Base-by-base conservation (phyloP, 805 yeast genomes). In the Barnettozyma siamensis region DNA sequence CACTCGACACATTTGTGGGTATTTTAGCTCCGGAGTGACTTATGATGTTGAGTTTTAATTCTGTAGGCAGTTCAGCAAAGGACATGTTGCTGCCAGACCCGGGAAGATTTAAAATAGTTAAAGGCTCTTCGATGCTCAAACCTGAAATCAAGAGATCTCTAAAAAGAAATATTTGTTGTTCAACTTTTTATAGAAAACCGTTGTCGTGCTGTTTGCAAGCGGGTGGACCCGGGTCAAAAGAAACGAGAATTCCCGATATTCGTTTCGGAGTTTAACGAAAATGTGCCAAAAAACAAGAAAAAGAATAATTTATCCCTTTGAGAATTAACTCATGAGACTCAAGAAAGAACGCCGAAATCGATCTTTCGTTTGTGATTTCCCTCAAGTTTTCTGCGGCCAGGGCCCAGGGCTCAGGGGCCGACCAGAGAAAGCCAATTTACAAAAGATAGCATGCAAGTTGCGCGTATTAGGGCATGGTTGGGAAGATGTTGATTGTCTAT, bases 41-140 rank as follows among this genome's bases (percentile, higher is more conserved):
- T 4, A 49, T 27, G 12, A 46, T 34, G 12, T 46, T 43, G 7
- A 49, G 37, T 20, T 49, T 36, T 12, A 49, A 8, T 21, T 49
- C 53, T 3, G 37, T 30, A 16, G 53, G 53, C 18, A 49, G 33
- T 3, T 28, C 12, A 1, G 40, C 10, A 28, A 46, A 41, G 26
- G 41, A 17, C 11, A 16, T 36, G 33, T 32, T 39, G 37, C 31
- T 35, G 21, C n/a, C n/a, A n/a, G n/a, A n/a, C n/a, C n/a, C n/a
- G n/a, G n/a, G n/a, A n/a, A n/a, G n/a, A n/a, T n/a, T n/a, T n/a
- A n/a, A n/a, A n/a, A n/a, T n/a, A n/a, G n/a, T n/a, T n/a, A n/a
- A n/a, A n/a, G n/a, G n/a, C n/a, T n/a, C n/a, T n/a, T n/a, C n/a
- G n/a, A n/a, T n/a, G n/a, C n/a, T 27, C 29, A 13, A 11, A 27